Conservation (phyloP, 2,329 filamentous ascomycete genomes). For the Pyrenophora graminea region DNA sequence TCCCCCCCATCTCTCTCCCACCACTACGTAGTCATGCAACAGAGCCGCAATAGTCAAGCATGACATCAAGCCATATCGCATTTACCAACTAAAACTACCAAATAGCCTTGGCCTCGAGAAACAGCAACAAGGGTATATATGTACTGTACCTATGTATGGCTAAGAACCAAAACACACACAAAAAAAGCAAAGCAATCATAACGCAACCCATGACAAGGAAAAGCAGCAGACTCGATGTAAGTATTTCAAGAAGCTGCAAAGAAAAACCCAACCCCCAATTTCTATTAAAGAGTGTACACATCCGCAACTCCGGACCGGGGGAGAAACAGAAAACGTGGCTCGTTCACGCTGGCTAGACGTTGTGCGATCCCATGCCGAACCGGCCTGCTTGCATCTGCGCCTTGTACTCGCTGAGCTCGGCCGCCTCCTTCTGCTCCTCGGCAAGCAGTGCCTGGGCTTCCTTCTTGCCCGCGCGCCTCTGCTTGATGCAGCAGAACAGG, state of each 20-base stretch:
- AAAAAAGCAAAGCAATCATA: no score
- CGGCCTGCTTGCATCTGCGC: conserved; percentile 32
- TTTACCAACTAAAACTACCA: background rate
- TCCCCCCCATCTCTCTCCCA: background rate
- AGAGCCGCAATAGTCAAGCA: conserved; percentile 1
- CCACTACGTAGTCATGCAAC: background rate
- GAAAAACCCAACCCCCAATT: conserved; percentile 5
- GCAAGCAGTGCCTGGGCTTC: conserved; percentile 42
- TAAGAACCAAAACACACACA: no score
- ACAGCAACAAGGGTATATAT: conserved; percentile 19
- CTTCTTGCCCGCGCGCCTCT: conserved; percentile 42
- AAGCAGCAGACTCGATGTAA: no score
- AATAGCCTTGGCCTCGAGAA: conserved; percentile 6
- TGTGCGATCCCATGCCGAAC: conserved; percentile 26
- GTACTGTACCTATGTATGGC: background rate
- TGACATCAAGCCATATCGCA: conserved; percentile 6
- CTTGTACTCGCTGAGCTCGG: conserved; percentile 42
- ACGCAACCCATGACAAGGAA: no score
- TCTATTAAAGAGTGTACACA: conserved; percentile 11
- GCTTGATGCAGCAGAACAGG: conserved; percentile 47
- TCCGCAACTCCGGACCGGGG: background rate
- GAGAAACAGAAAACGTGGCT: background rate
- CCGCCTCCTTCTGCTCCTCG: conserved; percentile 43
- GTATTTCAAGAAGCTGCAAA: background rate
- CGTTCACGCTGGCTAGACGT: conserved; percentile 10